Conservation (phyloP, 2,329 filamentous ascomycete species). For the Xylariaceae sp. region DNA sequence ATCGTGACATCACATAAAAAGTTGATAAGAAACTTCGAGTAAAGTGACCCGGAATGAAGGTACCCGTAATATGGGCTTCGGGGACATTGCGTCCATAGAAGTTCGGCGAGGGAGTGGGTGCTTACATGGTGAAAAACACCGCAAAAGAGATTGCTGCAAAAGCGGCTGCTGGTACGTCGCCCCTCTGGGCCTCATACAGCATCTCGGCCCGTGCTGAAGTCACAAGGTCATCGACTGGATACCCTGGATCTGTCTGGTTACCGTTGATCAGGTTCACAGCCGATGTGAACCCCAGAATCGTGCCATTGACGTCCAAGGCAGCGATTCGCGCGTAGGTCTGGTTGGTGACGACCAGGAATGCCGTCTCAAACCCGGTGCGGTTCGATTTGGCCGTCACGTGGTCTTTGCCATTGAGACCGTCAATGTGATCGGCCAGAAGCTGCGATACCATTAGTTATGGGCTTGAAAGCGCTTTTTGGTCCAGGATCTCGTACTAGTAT, state of each 20-base stretch:
- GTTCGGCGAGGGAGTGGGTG: background rate
- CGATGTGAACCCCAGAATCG: constrained; percentile 6
- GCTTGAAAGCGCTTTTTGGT: background rate
- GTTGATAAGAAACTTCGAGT: too few species aligned
- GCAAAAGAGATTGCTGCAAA: constrained; percentile 4
- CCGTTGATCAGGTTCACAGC: constrained; percentile 3
- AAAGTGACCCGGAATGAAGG: too few species aligned
- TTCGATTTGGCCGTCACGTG: background rate
- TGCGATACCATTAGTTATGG: background rate
- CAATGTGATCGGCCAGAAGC: constrained; percentile 5
- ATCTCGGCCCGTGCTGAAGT: background rate
- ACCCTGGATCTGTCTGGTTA: constrained; percentile 1
- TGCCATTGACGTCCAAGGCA: constrained; percentile 4
- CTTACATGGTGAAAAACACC: constrained; percentile 7
- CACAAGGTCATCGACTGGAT: constrained; percentile 2
- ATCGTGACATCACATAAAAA: too few species aligned
- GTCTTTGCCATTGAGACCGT: constrained; percentile 5
- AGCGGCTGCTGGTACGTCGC: background rate
- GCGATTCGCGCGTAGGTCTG: constrained; percentile 5
- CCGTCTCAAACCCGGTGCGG: constrained; percentile 10
- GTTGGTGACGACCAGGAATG: constrained; percentile 1
- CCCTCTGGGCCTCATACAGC: background rate
- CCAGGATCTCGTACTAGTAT: constrained; percentile 4
- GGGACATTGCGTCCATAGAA: too few species aligned
- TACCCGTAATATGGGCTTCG: too few species aligned